Conservation (phyloP, 164 flowering plant species). For the Aristolochia fimbriata region DNA sequence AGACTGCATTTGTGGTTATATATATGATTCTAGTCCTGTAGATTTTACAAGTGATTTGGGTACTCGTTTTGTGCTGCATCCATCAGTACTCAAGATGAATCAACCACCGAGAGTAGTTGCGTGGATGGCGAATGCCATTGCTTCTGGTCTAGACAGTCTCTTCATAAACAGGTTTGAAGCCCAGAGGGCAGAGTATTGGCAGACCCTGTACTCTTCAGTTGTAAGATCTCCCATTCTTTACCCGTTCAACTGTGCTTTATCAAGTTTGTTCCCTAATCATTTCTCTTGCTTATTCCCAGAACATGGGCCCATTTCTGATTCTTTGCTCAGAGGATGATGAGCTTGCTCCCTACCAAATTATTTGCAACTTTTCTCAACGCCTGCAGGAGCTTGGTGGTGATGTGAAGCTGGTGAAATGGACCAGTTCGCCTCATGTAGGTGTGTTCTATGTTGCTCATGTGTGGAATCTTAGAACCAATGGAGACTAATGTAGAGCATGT, state of each 20-base stretch:
- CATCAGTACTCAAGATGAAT: slow-evolving; percentile 50
- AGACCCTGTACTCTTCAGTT: slow-evolving; percentile 70
- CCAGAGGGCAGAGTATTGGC: slow-evolving; percentile 98
- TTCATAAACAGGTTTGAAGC: slow-evolving; percentile 72
- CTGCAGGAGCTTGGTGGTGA: slow-evolving; percentile 69
- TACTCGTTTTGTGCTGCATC: slow-evolving; percentile 62
- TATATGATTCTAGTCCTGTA: slow-evolving; percentile 85
- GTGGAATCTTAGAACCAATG: too few relatives aligned
- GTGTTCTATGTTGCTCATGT: slow-evolving; percentile 9
- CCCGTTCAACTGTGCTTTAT: not conserved
- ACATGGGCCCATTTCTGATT: slow-evolving; percentile 68
- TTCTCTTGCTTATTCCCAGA: slow-evolving; percentile 27
- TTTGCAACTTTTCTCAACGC: slow-evolving; percentile 66
- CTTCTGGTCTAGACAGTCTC: slow-evolving; percentile 66
- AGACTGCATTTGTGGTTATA: slow-evolving; percentile 64
- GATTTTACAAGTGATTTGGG: slow-evolving; percentile 89
- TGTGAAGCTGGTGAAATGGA: slow-evolving; percentile 72
- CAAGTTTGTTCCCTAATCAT: not conserved
- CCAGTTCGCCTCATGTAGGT: slow-evolving; percentile 80
- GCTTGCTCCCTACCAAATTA: slow-evolving; percentile 60
- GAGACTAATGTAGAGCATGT: too few relatives aligned
- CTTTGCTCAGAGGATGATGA: slow-evolving; percentile 85
- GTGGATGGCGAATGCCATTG: slow-evolving; percentile 61
- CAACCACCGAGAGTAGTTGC: slow-evolving; percentile 55
- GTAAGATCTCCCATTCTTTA: slow-evolving; percentile 36